Evolutionary conservation across 306 rosid species (phyloP).

Genomic region (Vicia sativa): DNA sequence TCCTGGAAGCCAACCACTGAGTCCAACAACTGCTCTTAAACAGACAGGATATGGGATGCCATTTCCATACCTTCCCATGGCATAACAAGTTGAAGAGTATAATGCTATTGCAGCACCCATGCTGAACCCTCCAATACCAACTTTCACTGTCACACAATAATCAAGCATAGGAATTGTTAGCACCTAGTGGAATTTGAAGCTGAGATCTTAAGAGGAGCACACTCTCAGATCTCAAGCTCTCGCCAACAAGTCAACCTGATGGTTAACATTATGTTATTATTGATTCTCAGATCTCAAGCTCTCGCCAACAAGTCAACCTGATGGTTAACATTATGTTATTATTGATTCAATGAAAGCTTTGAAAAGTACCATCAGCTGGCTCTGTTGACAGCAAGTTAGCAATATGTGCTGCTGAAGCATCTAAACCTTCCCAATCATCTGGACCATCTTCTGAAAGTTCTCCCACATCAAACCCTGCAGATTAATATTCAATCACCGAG

Average conservation of each 20-base stretch:
- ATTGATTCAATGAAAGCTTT: conserved; percentile 6
- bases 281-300: not conserved
- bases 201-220: too few relatives aligned
- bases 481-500: conserved; percentile 28
- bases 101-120: conserved; percentile 99
- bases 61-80: conserved; percentile 85
- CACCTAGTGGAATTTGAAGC: too few relatives aligned
- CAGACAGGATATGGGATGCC: conserved; percentile 77
- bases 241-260: too few relatives aligned
- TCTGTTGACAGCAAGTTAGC: conserved; percentile 92
- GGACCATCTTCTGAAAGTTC: conserved; percentile 93
- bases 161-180: too few relatives aligned
- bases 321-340: not conserved
- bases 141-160: conserved; percentile 71
- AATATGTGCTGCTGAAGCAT: conserved; percentile 94
- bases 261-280: not conserved
- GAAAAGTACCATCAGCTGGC: conserved; percentile 83
- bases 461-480: conserved; percentile 92
- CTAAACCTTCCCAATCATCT: conserved; percentile 98
- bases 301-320: too few relatives aligned
- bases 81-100: conserved; percentile 94
- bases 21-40: conserved; percentile 85
- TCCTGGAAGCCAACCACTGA: conserved; percentile 99
- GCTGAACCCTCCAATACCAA: conserved; percentile 97
- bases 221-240: too few relatives aligned